phyloP scores from a whole-genome alignment of 495 filamentous ascomycete genomes.

The Monascus purpureus region DNA sequence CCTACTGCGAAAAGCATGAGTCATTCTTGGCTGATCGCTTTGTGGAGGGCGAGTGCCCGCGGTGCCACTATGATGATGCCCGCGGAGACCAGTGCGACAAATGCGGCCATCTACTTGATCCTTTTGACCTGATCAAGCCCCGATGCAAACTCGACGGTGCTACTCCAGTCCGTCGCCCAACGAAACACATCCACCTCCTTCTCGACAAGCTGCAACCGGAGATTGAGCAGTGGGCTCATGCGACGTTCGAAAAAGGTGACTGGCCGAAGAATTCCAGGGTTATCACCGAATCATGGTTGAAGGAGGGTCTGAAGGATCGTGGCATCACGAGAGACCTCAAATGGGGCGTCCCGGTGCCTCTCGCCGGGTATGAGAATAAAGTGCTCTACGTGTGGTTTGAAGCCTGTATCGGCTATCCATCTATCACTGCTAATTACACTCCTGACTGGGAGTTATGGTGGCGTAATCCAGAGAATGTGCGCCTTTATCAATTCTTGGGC shows the following conservation, averaged over 20 bases:
- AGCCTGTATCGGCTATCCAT: constrained; percentile 90
- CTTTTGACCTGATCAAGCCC: constrained; percentile 43
- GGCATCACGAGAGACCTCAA: constrained; percentile 87
- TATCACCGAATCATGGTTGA: constrained; percentile 67
- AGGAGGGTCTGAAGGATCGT: constrained; percentile 66
- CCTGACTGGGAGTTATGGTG: constrained; percentile 92
- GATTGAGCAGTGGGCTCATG: constrained; percentile 56
- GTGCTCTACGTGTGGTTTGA: constrained; percentile 99
- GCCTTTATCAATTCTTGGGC: constrained; percentile 94
- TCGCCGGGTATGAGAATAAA: constrained; percentile 56
- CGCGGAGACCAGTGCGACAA: constrained; percentile 81
- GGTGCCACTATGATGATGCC: constrained; percentile 68
- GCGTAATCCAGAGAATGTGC: constrained; percentile 76
- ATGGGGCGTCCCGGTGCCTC: constrained; percentile 69
- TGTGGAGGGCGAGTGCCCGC: constrained; percentile 78
- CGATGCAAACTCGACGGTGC: constrained; percentile 75
- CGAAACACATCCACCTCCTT: constrained; percentile 61
- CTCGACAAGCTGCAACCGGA: constrained; percentile 67
- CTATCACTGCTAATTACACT: constrained; percentile 89
- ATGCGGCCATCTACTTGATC: constrained; percentile 70
- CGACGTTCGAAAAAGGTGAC: constrained; percentile 40
- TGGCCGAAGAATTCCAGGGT: constrained; percentile 67
- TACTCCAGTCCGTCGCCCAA: constrained; percentile 56
- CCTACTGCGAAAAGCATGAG: constrained; percentile 73
- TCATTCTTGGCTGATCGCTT: constrained; percentile 87